Conservation (phyloP, 148 eudicot species). For the Cornus florida region DNA sequence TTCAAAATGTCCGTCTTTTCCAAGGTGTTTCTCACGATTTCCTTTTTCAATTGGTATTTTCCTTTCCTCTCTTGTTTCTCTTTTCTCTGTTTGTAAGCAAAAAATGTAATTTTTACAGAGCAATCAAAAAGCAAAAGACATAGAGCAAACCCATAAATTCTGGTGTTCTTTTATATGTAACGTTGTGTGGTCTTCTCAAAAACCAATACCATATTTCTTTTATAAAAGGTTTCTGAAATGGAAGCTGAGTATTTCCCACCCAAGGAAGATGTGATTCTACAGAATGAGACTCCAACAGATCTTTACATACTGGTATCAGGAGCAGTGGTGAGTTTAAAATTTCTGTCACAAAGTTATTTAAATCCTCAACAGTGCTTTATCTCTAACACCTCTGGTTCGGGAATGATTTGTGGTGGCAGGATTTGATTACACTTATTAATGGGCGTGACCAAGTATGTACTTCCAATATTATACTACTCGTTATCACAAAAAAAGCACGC, state of each 20-base stretch:
- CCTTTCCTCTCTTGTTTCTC: conserved; percentile 3
- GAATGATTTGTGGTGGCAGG: conserved; percentile 33
- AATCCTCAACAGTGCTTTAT: not conserved
- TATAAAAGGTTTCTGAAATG: conserved; percentile 69
- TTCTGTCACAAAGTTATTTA: not conserved
- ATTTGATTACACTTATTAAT: conserved; percentile 36
- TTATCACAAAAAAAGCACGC: not conserved
- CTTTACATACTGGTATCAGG: conserved; percentile 81
- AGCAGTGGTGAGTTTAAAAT: conserved; percentile 59
- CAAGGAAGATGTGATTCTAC: conserved; percentile 72
- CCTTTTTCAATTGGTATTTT: conserved; percentile 75
- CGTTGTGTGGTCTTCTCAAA: not conserved
- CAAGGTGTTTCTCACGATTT: conserved; percentile 66
- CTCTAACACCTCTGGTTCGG: not conserved
- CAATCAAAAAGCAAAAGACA: not conserved
- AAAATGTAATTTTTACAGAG: not conserved
- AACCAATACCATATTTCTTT: not conserved
- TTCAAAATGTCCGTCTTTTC: conserved; percentile 68
- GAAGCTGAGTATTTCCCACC: conserved; percentile 94
- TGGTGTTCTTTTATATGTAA: not conserved
- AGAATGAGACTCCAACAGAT: conserved; percentile 77
- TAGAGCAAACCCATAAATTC: not conserved
- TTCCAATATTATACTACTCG: not conserved
- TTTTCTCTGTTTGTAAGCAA: not conserved
- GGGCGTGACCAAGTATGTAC: conserved; percentile 53